Evolutionary conservation across 495 filamentous ascomycete species (phyloP), one percentile per base, ranked within the genome.

Genomic region (Extremus antarcticus): DNA sequence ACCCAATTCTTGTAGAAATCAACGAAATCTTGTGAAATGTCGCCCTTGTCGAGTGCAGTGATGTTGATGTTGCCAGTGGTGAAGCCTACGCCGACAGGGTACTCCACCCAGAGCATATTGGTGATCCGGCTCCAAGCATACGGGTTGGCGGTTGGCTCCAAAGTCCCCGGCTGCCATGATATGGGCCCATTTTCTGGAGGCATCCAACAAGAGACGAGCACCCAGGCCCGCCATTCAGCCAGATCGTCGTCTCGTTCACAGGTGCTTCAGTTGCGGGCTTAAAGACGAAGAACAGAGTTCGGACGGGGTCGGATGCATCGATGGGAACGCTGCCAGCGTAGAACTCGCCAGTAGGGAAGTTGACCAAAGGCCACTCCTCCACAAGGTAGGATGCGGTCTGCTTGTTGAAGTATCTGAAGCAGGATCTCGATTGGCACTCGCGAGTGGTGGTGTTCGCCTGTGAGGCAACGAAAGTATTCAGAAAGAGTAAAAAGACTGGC

Each of bases 1-100:
- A n/a, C n/a, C 56, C 78, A 83, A 62, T 82, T 83, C 70, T 78
- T 78, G 67, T 76, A 83, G 67, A 82, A 83, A 48, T 75, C 75
- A 7, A 78, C 50, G 61, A 84, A 84, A 38, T 83, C 72, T 13
- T 35, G 13, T 13, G 13, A 35, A 35, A 73, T 73, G 24, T 82
- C 74, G 21, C 76, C 75, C 56, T 82, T 71, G 39, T 69, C 70
- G 1, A 59, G 74, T n/a, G 75, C 78, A 19, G 7, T 4, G 29
- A 77, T 74, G 0, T 13, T 4, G 29, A 77, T 74, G 0, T 64
- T 74, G 1, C 80, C 80, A 45, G 71, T 71, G 0, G 77, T 72
- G 56, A 77, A 84, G 3, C 81, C 61, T n/a, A 50, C 53, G n/a
- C 61, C 61, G 9, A 64, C 58, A 9, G 61, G 61, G 24, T 64